Percentiles rank a stretch among this genome's conserved stretches.
Evolutionary conservation across 495 filamentous ascomycete species (phyloP).

Genomic region (Sordaria brevicollis): DNA sequence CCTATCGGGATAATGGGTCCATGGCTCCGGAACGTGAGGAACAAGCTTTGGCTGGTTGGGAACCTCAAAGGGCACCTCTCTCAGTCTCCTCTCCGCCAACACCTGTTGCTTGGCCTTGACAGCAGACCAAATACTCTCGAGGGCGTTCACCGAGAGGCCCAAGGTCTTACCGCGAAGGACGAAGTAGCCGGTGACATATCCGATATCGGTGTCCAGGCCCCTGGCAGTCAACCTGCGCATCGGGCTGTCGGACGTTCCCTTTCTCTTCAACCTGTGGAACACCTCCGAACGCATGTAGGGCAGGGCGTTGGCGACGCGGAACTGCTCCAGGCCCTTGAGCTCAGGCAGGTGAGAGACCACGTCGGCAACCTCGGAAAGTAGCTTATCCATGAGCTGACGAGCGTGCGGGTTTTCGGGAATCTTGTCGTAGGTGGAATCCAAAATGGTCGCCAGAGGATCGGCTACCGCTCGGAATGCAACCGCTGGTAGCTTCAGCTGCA

Average conservation of each 20-base stretch:
- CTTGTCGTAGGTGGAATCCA: constrained; percentile 61
- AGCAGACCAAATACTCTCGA: constrained; percentile 29
- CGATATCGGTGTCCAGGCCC: constrained; percentile 56
- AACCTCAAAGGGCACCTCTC: constrained; percentile 17
- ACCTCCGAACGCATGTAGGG: constrained; percentile 19
- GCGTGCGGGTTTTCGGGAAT: constrained; percentile 53
- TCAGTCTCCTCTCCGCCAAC: constrained; percentile 5
- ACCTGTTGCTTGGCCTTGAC: constrained; percentile 25
- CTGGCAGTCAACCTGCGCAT: constrained; percentile 52
- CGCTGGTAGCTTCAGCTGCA: constrained; percentile 52
- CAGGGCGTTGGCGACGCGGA: constrained; percentile 42
- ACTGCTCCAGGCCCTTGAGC: constrained; percentile 47
- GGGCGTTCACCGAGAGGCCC: constrained; percentile 52
- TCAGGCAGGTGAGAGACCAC: constrained; percentile 44
- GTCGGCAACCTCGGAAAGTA: constrained; percentile 41
- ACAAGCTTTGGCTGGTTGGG: background rate
- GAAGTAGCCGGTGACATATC: constrained; percentile 78
- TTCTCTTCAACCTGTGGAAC: constrained; percentile 28
- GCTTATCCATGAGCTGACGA: constrained; percentile 52
- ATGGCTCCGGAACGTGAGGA: background rate
- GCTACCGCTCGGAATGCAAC: constrained; percentile 65
- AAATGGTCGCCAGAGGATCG: constrained; percentile 64
- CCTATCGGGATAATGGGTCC: background rate
- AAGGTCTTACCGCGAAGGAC: constrained; percentile 56
- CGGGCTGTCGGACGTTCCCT: constrained; percentile 42